Percentiles rank a stretch among this genome's conserved stretches.
Conservation (phyloP, 2,329 filamentous ascomycete genomes). For the Fusarium protoensiforme region DNA sequence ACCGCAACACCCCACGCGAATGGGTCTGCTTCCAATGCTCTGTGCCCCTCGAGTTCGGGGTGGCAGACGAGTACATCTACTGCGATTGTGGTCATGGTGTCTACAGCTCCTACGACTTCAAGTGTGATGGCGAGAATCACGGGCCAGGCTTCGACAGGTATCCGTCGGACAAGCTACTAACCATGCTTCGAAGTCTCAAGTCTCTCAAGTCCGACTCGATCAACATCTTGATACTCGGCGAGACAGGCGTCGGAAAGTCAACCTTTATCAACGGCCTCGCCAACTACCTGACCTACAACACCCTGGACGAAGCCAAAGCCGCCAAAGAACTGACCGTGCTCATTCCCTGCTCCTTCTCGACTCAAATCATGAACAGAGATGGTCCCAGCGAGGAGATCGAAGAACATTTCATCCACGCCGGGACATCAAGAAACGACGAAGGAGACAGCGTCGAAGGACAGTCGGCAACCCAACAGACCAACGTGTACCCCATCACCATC, state of each 20-base stretch:
- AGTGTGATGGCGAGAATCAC: background rate
- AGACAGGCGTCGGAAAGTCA: slow-evolving; percentile 61
- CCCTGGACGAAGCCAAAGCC: slow-evolving; percentile 42
- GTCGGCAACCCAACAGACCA: slow-evolving; percentile 21
- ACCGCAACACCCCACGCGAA: background rate
- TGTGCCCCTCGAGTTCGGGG: background rate
- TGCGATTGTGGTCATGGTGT: background rate
- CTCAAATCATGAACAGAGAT: background rate
- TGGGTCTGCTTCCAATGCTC: background rate
- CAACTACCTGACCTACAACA: slow-evolving; percentile 55
- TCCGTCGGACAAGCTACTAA: background rate
- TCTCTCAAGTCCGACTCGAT: background rate
- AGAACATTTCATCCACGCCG: slow-evolving; percentile 11
- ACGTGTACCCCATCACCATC: slow-evolving; percentile 1
- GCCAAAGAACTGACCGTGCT: background rate
- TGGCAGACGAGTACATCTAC: background rate
- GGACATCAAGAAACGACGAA: slow-evolving; percentile 10
- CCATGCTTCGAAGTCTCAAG: background rate
- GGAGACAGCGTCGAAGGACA: slow-evolving; percentile 12
- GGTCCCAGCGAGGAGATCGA: background rate
- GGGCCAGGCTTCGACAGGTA: background rate
- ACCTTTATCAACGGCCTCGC: slow-evolving; percentile 61
- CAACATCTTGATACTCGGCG: slow-evolving; percentile 53
- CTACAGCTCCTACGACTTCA: background rate
- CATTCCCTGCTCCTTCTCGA: background rate